Evolutionary conservation across 2,329 filamentous ascomycete species (phyloP), one percentile per base, ranked within the genome.

Genomic region (Ilyonectria destructans): DNA sequence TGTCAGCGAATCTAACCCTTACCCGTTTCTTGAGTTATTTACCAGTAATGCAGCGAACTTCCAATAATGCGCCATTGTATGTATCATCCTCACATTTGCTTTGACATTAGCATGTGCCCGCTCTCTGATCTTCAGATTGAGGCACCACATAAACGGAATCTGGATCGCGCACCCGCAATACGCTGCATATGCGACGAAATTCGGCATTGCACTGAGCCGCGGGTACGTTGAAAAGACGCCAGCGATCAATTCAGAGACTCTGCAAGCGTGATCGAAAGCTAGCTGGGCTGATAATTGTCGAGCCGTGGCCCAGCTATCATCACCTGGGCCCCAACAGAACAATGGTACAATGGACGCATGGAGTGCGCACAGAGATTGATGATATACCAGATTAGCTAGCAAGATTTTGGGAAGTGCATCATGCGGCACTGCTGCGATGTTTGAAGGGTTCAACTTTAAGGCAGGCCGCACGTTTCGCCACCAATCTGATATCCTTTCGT

Each of bases 101-200:
- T 56, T 54, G 13, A 75, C 58, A n/a, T 70, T 70, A 23, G 12
- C 15, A 12, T 57, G 49, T 17, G 68, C 68, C 6, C 45, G 52
- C 12, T 74, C 65, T 58, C 62, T 71, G 9, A 74, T 62, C 1
- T 31, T 49, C 4, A 29, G n/a, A 4, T 73, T 65, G 2, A 58
- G 43, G n/a, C 66, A 74, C 72, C 73, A 71, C 45, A 75, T 59
- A 46, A 75, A 75, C 3, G 73, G 73, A 1, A 72, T 75, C 35
- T 73, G 67, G 13, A 75, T 69, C 1, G 73, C 73, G 19, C 70
- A 71, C 2, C 70, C 65, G 19, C 70, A 73, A 37, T 75, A 75
- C 2, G 70, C 72, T 1, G 67, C 67, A 46, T 73, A 74, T 4
- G 69, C 70, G 48, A 75, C 58, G 29, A 71, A 75, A n/a, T 65